These are phyloP conservation scores for Macrophomina tecta DNA, from an alignment of 2,329 filamentous ascomycete species.

Conservation along the genomic window DNA sequence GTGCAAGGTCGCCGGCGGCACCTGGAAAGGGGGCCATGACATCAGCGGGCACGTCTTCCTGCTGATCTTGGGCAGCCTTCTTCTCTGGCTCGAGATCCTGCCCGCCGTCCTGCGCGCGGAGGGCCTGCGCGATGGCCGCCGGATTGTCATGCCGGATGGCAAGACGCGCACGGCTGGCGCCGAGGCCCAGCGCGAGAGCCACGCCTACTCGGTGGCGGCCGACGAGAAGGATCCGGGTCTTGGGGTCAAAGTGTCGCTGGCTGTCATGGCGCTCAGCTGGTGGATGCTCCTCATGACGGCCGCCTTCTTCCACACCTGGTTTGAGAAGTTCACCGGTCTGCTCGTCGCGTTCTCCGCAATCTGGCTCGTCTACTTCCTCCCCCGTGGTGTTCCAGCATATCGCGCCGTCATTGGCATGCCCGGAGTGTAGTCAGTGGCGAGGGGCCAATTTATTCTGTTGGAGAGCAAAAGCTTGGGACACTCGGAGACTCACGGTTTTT, in stretches of 20 bases:
- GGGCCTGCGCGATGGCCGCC: conserved; percentile 65
- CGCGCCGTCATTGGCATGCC: conserved; percentile 55
- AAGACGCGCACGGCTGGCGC: conserved; percentile 57
- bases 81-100: conserved; percentile 82
- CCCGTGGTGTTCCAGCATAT: conserved; percentile 50
- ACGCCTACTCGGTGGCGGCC: conserved; percentile 30
- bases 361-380: conserved; percentile 56
- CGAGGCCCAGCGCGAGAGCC: conserved; percentile 42
- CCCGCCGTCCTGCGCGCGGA: conserved; percentile 59
- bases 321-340: conserved; percentile 76
- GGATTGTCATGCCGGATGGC: conserved; percentile 70
- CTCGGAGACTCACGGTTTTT: conserved; percentile 1
- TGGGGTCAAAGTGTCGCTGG: conserved; percentile 60
- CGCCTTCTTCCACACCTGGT: conserved; percentile 98
- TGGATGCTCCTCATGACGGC: conserved; percentile 99
- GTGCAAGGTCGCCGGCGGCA: conserved; percentile 81
- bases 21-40: conserved; percentile 93
- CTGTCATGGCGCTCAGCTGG: conserved; percentile 73
- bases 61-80: conserved; percentile 81
- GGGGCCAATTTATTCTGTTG: background rate
- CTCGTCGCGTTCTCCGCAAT: conserved; percentile 54
- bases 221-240: conserved; percentile 48
- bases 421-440: conserved; percentile 40
- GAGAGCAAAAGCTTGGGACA: conserved; percentile 19
- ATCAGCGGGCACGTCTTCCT: conserved; percentile 96